Conservation (phyloP, 345 rosid species). For the Syzygium jambos region DNA sequence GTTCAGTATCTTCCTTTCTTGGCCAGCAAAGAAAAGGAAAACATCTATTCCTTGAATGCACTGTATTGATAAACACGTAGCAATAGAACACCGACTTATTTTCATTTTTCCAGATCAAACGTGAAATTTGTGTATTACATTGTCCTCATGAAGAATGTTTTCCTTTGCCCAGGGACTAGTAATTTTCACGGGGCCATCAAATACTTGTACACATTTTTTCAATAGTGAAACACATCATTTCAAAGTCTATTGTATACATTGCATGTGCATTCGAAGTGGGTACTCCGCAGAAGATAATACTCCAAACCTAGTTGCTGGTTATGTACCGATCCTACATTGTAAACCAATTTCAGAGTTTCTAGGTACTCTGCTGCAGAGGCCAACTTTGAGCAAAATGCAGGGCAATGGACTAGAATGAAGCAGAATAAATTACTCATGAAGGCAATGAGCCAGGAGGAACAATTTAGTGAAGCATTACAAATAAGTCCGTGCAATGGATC, state of each 20-base stretch:
- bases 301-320: neutral
- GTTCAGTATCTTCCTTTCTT: neutral
- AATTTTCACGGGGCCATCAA: neutral
- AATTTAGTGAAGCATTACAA: neutral
- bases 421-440: neutral
- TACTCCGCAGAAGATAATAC: neutral
- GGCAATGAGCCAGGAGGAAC: neutral
- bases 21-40: neutral
- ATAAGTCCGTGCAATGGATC: neutral
- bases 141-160: neutral
- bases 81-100: neutral
- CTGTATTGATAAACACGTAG: neutral
- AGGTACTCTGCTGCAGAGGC: neutral
- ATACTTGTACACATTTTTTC: neutral
- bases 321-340: neutral
- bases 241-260: neutral
- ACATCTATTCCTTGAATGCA: neutral
- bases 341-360: neutral
- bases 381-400: neutral
- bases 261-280: neutral
- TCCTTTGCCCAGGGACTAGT: neutral
- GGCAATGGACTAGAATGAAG: neutral
- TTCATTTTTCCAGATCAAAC: neutral
- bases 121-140: neutral
- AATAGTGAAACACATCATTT: neutral